A percentile compares a stretch with the other conserved stretches of the same genome.
Evolutionary conservation across 1,284 basidiomycete genomes (phyloP).

Genomic region (Schizophyllum amplum): DNA sequence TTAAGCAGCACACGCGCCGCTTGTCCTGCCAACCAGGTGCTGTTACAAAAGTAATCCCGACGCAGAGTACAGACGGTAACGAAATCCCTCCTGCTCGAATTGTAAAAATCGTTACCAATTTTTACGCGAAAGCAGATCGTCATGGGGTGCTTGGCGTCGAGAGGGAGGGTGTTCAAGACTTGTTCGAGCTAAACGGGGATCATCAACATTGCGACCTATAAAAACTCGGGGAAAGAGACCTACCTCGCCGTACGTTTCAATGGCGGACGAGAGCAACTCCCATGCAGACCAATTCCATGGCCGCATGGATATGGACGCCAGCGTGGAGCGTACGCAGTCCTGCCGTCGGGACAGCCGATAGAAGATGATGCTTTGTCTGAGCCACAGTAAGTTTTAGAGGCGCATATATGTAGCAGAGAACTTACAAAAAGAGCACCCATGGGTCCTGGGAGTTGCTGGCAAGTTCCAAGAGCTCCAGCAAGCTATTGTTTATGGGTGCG

Average conservation of each 20-base stretch:
- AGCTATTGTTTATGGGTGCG: constrained; percentile 55
- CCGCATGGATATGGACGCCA: constrained; percentile 76
- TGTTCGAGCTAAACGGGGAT: not conserved
- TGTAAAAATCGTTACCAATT: not conserved
- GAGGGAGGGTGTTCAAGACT: not conserved
- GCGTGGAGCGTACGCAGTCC: constrained; percentile 80
- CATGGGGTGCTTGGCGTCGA: not conserved
- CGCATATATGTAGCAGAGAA: constrained; percentile 5
- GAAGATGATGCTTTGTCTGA: constrained; percentile 74
- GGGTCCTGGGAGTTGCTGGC: constrained; percentile 63
- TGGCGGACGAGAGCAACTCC: constrained; percentile 46
- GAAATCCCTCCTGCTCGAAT: not conserved
- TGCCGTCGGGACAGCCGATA: constrained; percentile 63
- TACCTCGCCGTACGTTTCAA: not conserved
- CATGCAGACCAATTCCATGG: constrained; percentile 98
- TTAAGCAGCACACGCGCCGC: not conserved
- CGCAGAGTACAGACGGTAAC: not conserved
- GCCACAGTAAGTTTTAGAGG: constrained; percentile 3
- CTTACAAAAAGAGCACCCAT: constrained; percentile 81
- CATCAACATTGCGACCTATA: constrained; percentile 15
- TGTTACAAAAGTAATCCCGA: not conserved
- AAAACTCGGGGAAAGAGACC: constrained; percentile 6
- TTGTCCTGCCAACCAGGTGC: not conserved
- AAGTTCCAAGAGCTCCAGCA: constrained; percentile 53
- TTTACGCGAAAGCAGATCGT: not conserved